Evolutionary conservation across 768 basidiomycete genomes (phyloP).

Genomic region (Xerocomellus chrysenteron): DNA sequence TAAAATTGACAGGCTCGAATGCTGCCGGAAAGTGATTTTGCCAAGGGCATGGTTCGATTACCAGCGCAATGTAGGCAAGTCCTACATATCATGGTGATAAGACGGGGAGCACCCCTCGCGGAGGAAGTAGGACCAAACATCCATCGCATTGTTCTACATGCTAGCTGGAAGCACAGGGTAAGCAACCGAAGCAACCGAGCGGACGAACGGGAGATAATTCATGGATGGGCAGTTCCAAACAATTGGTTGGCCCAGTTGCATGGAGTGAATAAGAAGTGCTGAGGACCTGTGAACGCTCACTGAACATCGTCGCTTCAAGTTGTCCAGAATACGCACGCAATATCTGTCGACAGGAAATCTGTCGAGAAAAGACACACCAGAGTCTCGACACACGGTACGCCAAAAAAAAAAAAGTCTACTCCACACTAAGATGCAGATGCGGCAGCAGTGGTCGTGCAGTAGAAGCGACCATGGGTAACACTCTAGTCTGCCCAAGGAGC

Average conservation of each 20-base stretch:
- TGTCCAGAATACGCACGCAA: conserved; percentile 62
- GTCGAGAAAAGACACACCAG: no score
- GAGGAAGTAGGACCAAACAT: conserved; percentile 70
- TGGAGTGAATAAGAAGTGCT: not conserved
- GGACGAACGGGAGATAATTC: conserved; percentile 45
- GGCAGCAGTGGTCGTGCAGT: no score
- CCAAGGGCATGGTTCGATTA: no score
- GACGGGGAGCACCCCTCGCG: conserved; percentile 68
- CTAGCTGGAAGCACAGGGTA: conserved; percentile 26
- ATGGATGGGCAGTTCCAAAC: conserved; percentile 61
- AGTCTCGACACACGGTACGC: no score
- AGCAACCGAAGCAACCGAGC: not conserved
- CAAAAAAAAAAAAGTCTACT: no score
- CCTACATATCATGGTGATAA: conserved; percentile 65
- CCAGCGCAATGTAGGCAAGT: no score
- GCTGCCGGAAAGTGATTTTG: no score
- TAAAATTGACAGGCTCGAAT: no score
- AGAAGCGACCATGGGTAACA: no score
- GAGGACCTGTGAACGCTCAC: conserved; percentile 19
- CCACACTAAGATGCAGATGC: no score
- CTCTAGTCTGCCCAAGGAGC: no score
- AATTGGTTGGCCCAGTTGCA: conserved; percentile 73
- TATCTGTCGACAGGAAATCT: no score
- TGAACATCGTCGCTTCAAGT: conserved; percentile 57
- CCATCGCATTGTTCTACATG: conserved; percentile 69